Evolutionary conservation across 108 stramenopile genomes (phyloP), one percentile per base, ranked within the genome.

Genomic region (Phaeodactylum tricornutum): DNA sequence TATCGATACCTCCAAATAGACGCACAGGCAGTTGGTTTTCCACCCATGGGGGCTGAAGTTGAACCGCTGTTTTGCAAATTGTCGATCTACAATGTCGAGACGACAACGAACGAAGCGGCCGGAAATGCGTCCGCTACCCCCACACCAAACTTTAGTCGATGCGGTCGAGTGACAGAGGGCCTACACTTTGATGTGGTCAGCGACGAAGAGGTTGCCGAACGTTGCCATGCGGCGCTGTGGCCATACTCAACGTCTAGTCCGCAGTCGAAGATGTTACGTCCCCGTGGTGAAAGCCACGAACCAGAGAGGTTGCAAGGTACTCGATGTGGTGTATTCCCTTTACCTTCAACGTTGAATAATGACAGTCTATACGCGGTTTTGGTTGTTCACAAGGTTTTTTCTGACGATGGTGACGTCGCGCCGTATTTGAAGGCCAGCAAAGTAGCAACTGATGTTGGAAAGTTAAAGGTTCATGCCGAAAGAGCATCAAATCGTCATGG

Each of bases 41-140:
- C 85, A 7, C 62, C 71, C 21, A 48, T 87, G 28, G 81, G 79
- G 17, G 88, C 77, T 1, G 90, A 92, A 56, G 66, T 83, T 15
- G 90, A 92, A 50, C 90, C 90, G 2, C 61, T 92, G 44, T 92
- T 87, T 55, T 92, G 90, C 49, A 77, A 79, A 4, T 43, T 92
- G 14, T 72, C 80, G 6, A 77, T 92, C 12, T 92, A 81, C 44
- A 74, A 87, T 55, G 81, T 92, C n/a, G 85, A 92, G 50, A 77
- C 81, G 0, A 47, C 64, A 16, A 43, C 73, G 1, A 40, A 43
- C 21, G 47, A 43, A 9, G 26, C 47, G 15, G 61, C 50, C 11
- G 44, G 26, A 4, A 55, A 66, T 25, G 52, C 68, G 17, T 26
- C 55, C 14, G 46, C 71, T 40, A 39, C 60, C 28, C 69, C 71